Evolutionary conservation across 805 yeast genomes (phyloP), one percentile per base, ranked within the genome.

Genomic region (Spathaspora hagerdaliae): DNA sequence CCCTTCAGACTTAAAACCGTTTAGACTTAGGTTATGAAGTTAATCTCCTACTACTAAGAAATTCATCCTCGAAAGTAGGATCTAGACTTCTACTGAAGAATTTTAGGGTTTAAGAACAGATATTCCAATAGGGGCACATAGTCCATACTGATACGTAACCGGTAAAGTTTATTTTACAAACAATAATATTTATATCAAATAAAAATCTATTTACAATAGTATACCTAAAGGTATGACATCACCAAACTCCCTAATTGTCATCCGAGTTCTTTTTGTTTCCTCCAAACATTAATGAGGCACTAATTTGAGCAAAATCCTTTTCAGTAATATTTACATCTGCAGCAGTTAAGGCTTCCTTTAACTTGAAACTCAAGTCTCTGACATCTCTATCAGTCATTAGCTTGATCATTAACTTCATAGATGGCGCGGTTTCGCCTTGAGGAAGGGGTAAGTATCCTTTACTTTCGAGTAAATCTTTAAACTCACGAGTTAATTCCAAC

Each of bases 341-440:
- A 36, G 58, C 58, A 24, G 69, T 69, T 34, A 71, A 58, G 27
- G 62, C 57, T 13, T 48, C 53, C 48, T 65, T 62, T 46, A 71
- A 55, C 35, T 59, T 56, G 6, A 50, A 44, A 27, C 68, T 54
- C 38, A 56, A 54, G 10, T 53, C 58, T 42, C 67, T 63, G 7
- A 69, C 65, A 10, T 68, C 73, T 45, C 58, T 58, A 42, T 70
- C 71, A 35, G 69, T 54, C 42, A 69, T 56, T 34, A 71, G 56
- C 47, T 59, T 61, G 60, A 70, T 63, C 61, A 71, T 54, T 43
- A 67, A 59, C 48, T 63, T 51, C 57, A 69, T 52, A 15, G 65
- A 60, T 2, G 73, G 73, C 7, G 64, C 64, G 42, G 60, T 49
- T n/a, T 60, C 59, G 8, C 54, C 62, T 2, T 64, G 55, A 33